Conservation (phyloP, 306 rosid species). For the Castanea sativa region DNA sequence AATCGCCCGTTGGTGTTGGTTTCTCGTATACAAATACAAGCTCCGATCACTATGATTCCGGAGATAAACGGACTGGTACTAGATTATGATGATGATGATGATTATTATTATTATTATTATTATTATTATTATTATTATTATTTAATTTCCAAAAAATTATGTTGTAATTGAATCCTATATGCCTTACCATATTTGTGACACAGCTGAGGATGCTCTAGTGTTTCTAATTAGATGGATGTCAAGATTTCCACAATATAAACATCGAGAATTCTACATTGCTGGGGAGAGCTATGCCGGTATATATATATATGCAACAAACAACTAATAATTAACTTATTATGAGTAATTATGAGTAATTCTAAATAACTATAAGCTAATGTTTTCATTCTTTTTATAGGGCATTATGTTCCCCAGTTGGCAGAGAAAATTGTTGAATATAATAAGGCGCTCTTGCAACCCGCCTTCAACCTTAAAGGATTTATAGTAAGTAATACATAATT, state of each 20-base stretch:
- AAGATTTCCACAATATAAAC: conserved; percentile 71
- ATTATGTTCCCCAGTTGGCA: conserved; percentile 83
- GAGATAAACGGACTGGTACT: conserved; percentile 76
- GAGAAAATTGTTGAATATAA: conserved; percentile 58
- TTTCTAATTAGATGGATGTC: conserved; percentile 68
- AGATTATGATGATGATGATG: background rate
- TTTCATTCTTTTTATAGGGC: conserved; percentile 41
- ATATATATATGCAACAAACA: background rate
- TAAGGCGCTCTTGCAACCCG: conserved; percentile 37
- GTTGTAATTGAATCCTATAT: background rate
- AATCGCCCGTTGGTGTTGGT: conserved; percentile 94
- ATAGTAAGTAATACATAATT: conserved; percentile 39
- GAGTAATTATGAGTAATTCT: background rate
- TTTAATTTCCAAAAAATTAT: background rate
- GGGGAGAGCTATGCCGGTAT: conserved; percentile 92
- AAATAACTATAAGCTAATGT: background rate
- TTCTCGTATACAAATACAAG: conserved; percentile 83
- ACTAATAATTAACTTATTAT: background rate
- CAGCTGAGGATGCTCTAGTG: conserved; percentile 75
- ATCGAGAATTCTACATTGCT: conserved; percentile 72
- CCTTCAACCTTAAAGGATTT: conserved; percentile 71
- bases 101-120: too few relatives aligned
- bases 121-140: background rate
- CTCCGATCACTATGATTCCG: conserved; percentile 59
- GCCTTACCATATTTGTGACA: conserved; percentile 17